A percentile compares a stretch with the other conserved stretches of the same genome.
Conservation (phyloP, 2,329 filamentous ascomycete genomes). For the Erysiphe neolycopersici region DNA sequence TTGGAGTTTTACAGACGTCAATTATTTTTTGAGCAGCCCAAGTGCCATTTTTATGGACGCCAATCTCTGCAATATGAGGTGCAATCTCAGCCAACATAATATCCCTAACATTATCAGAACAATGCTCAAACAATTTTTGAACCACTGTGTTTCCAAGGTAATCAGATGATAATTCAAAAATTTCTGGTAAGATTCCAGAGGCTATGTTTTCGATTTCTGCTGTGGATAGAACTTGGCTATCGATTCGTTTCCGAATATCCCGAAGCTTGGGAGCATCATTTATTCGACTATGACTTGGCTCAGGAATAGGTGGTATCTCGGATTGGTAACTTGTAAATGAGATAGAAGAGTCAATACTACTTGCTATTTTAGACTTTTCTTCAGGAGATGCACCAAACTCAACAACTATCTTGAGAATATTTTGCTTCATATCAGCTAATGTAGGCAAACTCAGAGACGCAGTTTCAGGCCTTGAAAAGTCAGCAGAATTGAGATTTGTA, state of each 20-base stretch:
- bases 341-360: constrained; percentile 52
- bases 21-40: constrained; percentile 99
- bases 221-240: constrained; percentile 69
- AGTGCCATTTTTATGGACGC: constrained; percentile 95
- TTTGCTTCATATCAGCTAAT: constrained; percentile 49
- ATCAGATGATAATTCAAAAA: constrained; percentile 81
- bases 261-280: constrained; percentile 86
- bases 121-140: constrained; percentile 93
- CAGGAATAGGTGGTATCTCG: constrained; percentile 71
- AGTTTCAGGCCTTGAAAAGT: constrained; percentile 17
- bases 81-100: constrained; percentile 73
- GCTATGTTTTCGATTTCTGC: constrained; percentile 83
- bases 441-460: constrained; percentile 40
- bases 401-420: constrained; percentile 64
- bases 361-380: constrained; percentile 44
- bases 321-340: constrained; percentile 43
- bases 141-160: constrained; percentile 98
- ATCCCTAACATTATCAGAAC: constrained; percentile 70
- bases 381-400: constrained; percentile 70
- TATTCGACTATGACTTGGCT: constrained; percentile 66
- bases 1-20: constrained; percentile 58
- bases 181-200: constrained; percentile 82
- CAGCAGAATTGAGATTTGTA: constrained; percentile 14
- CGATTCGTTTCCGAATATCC: constrained; percentile 91
- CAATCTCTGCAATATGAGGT: constrained; percentile 84